These are phyloP conservation scores for Plasmodium relictum DNA, from an alignment of 169 alveolate species.

Conservation along the genomic window DNA sequence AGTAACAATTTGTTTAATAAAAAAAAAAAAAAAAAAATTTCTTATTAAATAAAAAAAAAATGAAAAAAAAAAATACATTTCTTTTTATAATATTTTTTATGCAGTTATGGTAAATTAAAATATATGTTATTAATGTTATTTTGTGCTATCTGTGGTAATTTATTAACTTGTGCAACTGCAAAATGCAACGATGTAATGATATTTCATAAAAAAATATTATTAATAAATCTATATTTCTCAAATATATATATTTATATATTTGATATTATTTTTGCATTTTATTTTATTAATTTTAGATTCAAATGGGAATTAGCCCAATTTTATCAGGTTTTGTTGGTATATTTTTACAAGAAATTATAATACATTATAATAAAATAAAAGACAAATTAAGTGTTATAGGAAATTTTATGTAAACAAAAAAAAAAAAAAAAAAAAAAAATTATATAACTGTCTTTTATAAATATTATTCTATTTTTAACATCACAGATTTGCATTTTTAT, in stretches of 20 bases:
- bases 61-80: too few relatives aligned
- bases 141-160: slow-evolving; percentile 34
- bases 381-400: slow-evolving; percentile 20
- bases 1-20: slow-evolving; percentile 8
- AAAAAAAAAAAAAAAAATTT: background rate
- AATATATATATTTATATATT: background rate
- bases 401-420: slow-evolving; percentile 21
- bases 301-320: slow-evolving; percentile 58
- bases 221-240: background rate
- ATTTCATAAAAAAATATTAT: background rate
- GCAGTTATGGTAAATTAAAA: slow-evolving; percentile 28
- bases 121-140: slow-evolving; percentile 19
- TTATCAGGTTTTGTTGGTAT: slow-evolving; percentile 50
- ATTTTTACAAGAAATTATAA: slow-evolving; percentile 37
- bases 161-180: slow-evolving; percentile 36
- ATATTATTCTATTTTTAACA: slow-evolving; percentile 5
- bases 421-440: background rate
- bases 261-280: too few relatives aligned
- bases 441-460: background rate
- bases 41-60: too few relatives aligned
- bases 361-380: background rate
- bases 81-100: background rate
- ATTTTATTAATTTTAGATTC: slow-evolving; percentile 12
- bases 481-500: slow-evolving; percentile 31
- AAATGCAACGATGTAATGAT: slow-evolving; percentile 30